Evolutionary conservation across 441 rosid genomes (phyloP).

Genomic region (Breynia disticha): DNA sequence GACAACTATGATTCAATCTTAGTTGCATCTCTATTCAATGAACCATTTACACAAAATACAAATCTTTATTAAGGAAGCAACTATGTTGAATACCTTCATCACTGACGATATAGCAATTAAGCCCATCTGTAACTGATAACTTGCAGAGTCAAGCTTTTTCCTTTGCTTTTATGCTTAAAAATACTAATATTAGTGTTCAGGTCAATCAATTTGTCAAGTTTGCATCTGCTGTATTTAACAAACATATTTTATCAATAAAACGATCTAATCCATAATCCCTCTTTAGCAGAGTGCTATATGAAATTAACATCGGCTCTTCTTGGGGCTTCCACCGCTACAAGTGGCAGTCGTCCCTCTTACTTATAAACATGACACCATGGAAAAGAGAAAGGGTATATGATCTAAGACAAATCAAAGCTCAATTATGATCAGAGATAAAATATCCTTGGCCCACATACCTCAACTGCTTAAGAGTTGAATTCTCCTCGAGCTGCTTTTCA

Average conservation of each 20-base stretch:
- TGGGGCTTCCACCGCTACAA: not conserved
- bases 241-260: not conserved
- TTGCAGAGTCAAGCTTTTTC: not conserved
- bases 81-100: not conserved
- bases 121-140: not conserved
- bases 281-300: too few relatives aligned
- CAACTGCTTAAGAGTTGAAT: constrained; percentile 61
- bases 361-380: not conserved
- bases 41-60: not conserved
- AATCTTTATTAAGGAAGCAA: not conserved
- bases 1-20: not conserved
- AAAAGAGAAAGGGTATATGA: not conserved
- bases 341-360: not conserved
- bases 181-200: not conserved
- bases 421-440: not conserved
- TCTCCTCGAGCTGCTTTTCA: constrained; percentile 32
- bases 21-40: not conserved
- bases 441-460: constrained; percentile 34
- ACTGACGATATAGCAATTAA: not conserved
- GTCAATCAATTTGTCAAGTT: not conserved
- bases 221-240: not conserved
- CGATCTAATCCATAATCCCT: not conserved
- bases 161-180: not conserved
- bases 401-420: not conserved
- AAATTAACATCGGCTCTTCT: not conserved